A percentile compares a stretch with the other conserved stretches of the same genome.
Conservation (phyloP, 1,139 yeast genomes). For the Yamadazyma mexicana region DNA sequence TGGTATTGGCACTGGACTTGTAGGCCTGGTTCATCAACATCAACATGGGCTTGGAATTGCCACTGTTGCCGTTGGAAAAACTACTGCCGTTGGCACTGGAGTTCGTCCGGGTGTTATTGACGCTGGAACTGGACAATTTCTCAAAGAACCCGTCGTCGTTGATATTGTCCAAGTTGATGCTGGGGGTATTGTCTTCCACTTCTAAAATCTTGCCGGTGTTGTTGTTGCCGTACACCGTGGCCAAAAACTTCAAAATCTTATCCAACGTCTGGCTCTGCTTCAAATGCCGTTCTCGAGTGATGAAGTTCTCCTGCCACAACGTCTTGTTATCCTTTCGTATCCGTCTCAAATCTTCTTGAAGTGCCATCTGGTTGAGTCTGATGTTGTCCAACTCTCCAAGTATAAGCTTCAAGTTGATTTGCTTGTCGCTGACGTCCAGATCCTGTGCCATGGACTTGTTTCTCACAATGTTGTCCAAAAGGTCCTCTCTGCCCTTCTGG, state of each 20-base stretch:
- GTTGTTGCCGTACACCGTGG: conserved; percentile 77
- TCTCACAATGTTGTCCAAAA: conserved; percentile 68
- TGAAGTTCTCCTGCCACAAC: conserved; percentile 85
- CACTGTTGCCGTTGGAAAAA: conserved; percentile 13
- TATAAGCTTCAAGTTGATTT: conserved; percentile 53
- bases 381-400: conserved; percentile 74
- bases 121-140: conserved; percentile 9
- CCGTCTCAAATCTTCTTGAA: conserved; percentile 80
- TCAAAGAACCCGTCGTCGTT: conserved; percentile 13
- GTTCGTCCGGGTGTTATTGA: neutral
- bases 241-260: conserved; percentile 81
- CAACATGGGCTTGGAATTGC: conserved; percentile 30
- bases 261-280: conserved; percentile 87
- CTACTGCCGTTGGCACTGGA: conserved; percentile 4
- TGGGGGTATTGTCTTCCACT: conserved; percentile 22
- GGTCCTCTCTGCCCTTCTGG: conserved; percentile 65
- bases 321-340: conserved; percentile 85
- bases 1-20: conserved; percentile 18
- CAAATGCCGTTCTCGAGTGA: conserved; percentile 81
- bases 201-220: conserved; percentile 50
- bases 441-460: conserved; percentile 42
- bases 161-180: conserved; percentile 8
- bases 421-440: conserved; percentile 32
- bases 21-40: conserved; percentile 47
- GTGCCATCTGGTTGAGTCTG: conserved; percentile 74